phyloP scores from a whole-genome alignment of 352 stramenopile genomes.

The Phytophthora hybrid region DNA sequence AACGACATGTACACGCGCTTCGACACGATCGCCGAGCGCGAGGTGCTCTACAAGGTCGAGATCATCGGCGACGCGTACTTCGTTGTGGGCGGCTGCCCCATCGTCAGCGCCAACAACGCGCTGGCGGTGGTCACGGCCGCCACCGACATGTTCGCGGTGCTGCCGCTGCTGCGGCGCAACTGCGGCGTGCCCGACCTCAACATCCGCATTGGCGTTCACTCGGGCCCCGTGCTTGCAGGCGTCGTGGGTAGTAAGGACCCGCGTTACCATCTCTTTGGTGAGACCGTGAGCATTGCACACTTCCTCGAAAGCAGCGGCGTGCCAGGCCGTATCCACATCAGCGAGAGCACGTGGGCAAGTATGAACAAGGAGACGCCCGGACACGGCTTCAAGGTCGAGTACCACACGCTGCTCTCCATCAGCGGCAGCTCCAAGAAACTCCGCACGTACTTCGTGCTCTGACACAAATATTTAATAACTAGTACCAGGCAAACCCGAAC shows the following conservation, averaged over 20 bases:
- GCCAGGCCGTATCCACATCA: slow-evolving; percentile 84
- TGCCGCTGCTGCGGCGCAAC: slow-evolving; percentile 71
- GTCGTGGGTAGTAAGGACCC: slow-evolving; percentile 88
- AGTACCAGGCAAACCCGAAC: too few relatives aligned
- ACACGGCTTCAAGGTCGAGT: slow-evolving; percentile 87
- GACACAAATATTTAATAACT: slow-evolving; percentile 29
- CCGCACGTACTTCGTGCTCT: slow-evolving; percentile 81
- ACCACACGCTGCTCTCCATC: slow-evolving; percentile 84
- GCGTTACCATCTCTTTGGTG: slow-evolving; percentile 87
- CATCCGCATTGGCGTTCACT: slow-evolving; percentile 90
- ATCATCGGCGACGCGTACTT: slow-evolving; percentile 92
- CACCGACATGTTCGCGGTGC: slow-evolving; percentile 74
- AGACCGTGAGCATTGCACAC: slow-evolving; percentile 88
- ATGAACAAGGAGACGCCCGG: slow-evolving; percentile 86
- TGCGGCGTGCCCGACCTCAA: slow-evolving; percentile 82
- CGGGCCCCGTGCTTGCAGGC: slow-evolving; percentile 78
- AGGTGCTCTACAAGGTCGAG: slow-evolving; percentile 92
- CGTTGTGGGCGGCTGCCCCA: slow-evolving; percentile 77
- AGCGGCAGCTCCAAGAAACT: slow-evolving; percentile 80
- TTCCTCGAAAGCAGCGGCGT: slow-evolving; percentile 83
- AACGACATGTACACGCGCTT: slow-evolving; percentile 92
- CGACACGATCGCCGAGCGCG: slow-evolving; percentile 84
- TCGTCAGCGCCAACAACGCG: slow-evolving; percentile 70
- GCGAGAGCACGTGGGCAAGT: slow-evolving; percentile 76
- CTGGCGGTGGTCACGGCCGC: slow-evolving; percentile 78